Base-by-base conservation (phyloP, 345 rosid species). In the Isatis tinctoria region DNA sequence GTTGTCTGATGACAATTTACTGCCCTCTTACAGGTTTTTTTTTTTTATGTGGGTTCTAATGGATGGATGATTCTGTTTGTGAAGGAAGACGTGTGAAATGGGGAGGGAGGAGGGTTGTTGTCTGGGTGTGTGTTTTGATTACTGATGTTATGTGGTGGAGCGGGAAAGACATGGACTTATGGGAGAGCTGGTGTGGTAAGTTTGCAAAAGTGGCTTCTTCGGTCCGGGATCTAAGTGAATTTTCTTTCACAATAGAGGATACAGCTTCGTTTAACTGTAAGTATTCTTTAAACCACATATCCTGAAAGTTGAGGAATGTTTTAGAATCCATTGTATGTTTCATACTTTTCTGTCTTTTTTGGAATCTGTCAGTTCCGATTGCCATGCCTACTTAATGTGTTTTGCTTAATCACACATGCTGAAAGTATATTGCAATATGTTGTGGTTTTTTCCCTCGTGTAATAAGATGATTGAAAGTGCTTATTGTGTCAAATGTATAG, bases 221-320 rank as follows among this genome's bases (percentile, higher is more conserved):
- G 17, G 88, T 86, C 28, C 90, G 86, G 53, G 85, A 88, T 57
- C 80, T 90, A 43, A 85, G 96, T 67, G 86, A 90, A 63, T 87
- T 93, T 60, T 76, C 87, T 90, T 58, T 74, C 83, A 49, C 88
- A 83, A 61, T 84, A 91, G 4, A 80, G 83, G 33, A 79, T 84
- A 80, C 88, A 88, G 88, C 88, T 87, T 88, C 85, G 84, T 76
- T 61, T 83, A 64, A 52, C 81, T 78, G 79, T 85, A 82, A 85
- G 84, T n/a, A 72, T 69, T 74, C 49, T 70, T 36, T 77, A 73
- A n/a, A n/a, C n/a, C n/a, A n/a, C n/a, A n/a, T n/a, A 18, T 45
- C 69, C 30, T 16, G 39, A 33, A n/a, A n/a, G n/a, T n/a, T n/a
- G n/a, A n/a, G n/a, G n/a, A n/a, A 65, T 47, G 41, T 48, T 47